Base-by-base conservation (phyloP, 2,329 filamentous ascomycete species). In the Arthrobotrys entomopaga region DNA sequence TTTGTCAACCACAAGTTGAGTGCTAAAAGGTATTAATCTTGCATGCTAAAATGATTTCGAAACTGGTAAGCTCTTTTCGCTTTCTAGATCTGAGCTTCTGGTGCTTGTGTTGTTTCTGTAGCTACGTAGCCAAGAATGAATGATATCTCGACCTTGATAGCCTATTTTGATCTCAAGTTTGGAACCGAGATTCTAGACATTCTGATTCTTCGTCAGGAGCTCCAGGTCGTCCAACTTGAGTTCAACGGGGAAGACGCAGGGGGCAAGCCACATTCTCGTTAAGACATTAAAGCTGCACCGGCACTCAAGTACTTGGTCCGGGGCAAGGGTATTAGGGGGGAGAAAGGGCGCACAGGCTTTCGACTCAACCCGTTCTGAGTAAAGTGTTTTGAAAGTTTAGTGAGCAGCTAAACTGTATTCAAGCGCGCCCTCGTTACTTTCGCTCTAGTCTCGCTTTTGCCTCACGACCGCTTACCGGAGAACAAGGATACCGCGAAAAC, bases 331-430 rank as follows among this genome's bases (percentile, higher is more conserved):
- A 38, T 65, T 22, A 61, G 46, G 58, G 46, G 46, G 29, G 7
- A 10, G 10, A 34, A 5, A 34, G 29, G 10, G 29, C 29, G 29
- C 29, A 34, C 29, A 34, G 29, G 29, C 29, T 34, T n/a, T 34
- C 29, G 10, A 49, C 24, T 42, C 19, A 19, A 29, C 38, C 49
- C 52, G 52, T 59, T 66, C 56, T 24, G 16, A 53, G 63, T 56
- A 46, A 57, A 58, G 53, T 52, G 63, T 58, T 34, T 43, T 66
- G 49, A 50, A n/a, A 50, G 46, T 10, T 15, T 42, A 22, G 61
- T 40, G 20, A 29, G 20, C 40, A 54, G 40, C 38, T 48, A 56
- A 48, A 56, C 50, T 38, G 29, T 16, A 56, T 56, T 34, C 42
- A 57, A 43, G 19, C 26, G 54, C 52, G 61, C 61, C 29, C 52